Conservation (phyloP, 2,329 filamentous ascomycete species). For the Colletotrichum sp. region DNA sequence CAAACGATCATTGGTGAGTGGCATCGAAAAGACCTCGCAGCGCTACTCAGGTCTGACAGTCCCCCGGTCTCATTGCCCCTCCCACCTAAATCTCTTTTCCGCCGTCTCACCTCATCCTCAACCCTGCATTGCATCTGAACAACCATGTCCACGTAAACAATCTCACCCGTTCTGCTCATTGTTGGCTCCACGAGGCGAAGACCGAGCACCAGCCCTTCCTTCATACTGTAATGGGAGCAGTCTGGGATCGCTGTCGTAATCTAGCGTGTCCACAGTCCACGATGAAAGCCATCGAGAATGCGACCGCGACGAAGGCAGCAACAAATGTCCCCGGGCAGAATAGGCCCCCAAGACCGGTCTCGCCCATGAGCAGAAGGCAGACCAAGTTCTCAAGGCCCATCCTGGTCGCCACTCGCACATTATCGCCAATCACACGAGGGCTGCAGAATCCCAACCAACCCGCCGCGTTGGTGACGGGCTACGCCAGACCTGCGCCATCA, state of each 20-base stretch:
- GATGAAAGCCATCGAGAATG: neutral
- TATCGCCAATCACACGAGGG: neutral
- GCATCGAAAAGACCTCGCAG: neutral
- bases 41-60: neutral
- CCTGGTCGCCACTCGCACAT: neutral
- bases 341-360: neutral
- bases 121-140: slow-evolving; percentile 10
- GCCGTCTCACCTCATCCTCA: slow-evolving; percentile 21
- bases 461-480: neutral
- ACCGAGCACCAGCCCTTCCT: neutral
- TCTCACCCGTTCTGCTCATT: neutral
- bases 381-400: neutral
- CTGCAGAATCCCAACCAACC: neutral
- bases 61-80: neutral
- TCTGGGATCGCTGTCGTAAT: neutral
- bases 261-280: neutral
- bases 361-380: neutral
- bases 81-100: neutral
- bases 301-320: neutral
- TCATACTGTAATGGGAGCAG: neutral
- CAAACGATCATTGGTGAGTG: neutral
- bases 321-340: neutral
- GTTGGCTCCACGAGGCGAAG: neutral
- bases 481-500: slow-evolving; percentile 15
- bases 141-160: neutral